Conservation (phyloP, 441 rosid genomes). For the Daphne laureola region DNA sequence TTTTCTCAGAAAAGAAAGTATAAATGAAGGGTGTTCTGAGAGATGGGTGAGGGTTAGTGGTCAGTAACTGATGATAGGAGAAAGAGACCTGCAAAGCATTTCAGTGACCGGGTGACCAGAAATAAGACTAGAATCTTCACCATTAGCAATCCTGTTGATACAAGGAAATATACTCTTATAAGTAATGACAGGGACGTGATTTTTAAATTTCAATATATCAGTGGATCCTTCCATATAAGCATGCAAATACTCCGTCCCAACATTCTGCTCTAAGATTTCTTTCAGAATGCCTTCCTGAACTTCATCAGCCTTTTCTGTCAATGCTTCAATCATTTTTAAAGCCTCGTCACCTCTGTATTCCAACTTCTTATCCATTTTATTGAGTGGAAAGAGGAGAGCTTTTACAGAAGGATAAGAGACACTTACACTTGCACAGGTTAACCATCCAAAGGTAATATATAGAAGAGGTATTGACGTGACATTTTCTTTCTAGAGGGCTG, state of each 20-base stretch:
- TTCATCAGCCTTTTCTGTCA: conserved; percentile 55
- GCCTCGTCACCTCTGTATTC: conserved; percentile 63
- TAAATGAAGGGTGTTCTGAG: background rate
- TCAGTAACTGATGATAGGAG: conserved; percentile 7
- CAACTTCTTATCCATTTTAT: conserved; percentile 53
- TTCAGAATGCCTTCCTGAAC: conserved; percentile 56
- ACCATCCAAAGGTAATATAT: conserved; percentile 26
- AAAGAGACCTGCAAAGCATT: conserved; percentile 73
- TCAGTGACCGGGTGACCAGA: conserved; percentile 64
- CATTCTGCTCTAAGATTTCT: conserved; percentile 52
- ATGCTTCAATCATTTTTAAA: conserved; percentile 60
- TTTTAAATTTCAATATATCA: conserved; percentile 47
- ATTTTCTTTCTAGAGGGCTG: conserved; percentile 16
- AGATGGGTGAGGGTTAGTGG: background rate
- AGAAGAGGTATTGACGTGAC: conserved; percentile 21
- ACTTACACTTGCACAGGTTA: conserved; percentile 11
- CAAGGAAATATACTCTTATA: conserved; percentile 66
- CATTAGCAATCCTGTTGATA: conserved; percentile 76
- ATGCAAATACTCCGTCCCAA: conserved; percentile 58
- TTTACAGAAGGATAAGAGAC: conserved; percentile 6
- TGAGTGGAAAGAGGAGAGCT: conserved; percentile 7
- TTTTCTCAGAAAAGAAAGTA: background rate
- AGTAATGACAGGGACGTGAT: conserved; percentile 51
- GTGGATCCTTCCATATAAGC: conserved; percentile 53
- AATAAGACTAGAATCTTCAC: conserved; percentile 71